Evolutionary conservation across 306 rosid genomes (phyloP).

Genomic region (Cotoneaster glaucophyllus): DNA sequence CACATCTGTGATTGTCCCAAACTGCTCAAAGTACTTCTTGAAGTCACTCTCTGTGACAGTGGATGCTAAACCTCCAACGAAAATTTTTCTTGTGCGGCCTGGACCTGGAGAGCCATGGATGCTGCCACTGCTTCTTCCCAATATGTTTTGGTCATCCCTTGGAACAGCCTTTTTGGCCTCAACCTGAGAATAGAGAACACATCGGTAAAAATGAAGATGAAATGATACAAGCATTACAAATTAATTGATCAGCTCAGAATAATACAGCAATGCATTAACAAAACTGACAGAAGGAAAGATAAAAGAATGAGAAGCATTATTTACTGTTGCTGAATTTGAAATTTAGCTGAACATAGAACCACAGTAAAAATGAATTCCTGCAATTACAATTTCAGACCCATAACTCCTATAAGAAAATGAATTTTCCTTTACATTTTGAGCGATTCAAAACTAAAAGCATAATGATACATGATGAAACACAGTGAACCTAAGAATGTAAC

Average conservation of each 20-base stretch:
- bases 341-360: slow-evolving; percentile 10
- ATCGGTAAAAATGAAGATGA: neutral
- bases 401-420: slow-evolving; percentile 4
- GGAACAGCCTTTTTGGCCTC: slow-evolving; percentile 98
- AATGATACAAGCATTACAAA: neutral
- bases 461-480: neutral
- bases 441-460: slow-evolving; percentile 18
- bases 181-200: slow-evolving; percentile 50
- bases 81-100: slow-evolving; percentile 82
- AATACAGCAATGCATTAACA: slow-evolving; percentile 7
- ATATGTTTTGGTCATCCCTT: slow-evolving; percentile 69
- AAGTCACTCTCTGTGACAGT: slow-evolving; percentile 82
- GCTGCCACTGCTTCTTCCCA: slow-evolving; percentile 64
- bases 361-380: slow-evolving; percentile 10
- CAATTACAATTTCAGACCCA: slow-evolving; percentile 19
- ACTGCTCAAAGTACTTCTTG: slow-evolving; percentile 83
- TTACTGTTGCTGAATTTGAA: slow-evolving; percentile 13
- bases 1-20: slow-evolving; percentile 90
- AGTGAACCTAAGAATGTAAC: slow-evolving; percentile 3
- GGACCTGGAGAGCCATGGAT: slow-evolving; percentile 90
- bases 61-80: slow-evolving; percentile 89
- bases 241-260: slow-evolving; percentile 4
- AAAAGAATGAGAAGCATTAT: slow-evolving; percentile 4
- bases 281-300: neutral
- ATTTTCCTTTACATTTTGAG: neutral